Evolutionary conservation across 257 asterid species (phyloP).

Genomic region (Ballota nigra): DNA sequence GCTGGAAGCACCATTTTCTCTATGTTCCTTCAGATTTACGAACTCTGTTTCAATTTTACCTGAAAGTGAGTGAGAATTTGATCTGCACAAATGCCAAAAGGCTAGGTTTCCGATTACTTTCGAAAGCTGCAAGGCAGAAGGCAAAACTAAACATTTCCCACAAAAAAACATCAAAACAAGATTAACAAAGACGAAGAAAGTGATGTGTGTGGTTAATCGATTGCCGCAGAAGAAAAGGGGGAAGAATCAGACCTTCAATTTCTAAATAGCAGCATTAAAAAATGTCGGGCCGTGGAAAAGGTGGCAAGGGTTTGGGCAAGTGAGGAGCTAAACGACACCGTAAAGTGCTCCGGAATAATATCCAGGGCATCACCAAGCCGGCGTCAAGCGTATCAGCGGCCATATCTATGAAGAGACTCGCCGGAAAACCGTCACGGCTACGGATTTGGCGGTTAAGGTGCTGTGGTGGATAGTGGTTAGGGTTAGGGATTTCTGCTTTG

Average conservation of each 20-base stretch:
- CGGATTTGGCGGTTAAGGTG: slow-evolving; percentile 49
- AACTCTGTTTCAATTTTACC: slow-evolving; percentile 14
- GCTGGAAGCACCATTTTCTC: slow-evolving; percentile 20
- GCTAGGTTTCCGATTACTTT: slow-evolving; percentile 38
- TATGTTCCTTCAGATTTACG: not conserved
- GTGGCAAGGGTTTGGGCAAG: slow-evolving; percentile 45
- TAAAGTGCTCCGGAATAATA: slow-evolving; percentile 46
- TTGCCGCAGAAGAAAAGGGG: not conserved
- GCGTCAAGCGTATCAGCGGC: slow-evolving; percentile 61
- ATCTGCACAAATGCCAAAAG: slow-evolving; percentile 23
- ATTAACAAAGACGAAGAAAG: not conserved
- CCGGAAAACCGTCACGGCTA: slow-evolving; percentile 46
- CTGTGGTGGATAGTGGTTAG: not conserved
- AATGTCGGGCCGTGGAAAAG: slow-evolving; percentile 47
- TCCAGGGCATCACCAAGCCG: slow-evolving; percentile 44
- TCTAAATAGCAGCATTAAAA: not conserved
- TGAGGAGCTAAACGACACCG: slow-evolving; percentile 51
- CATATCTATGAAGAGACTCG: slow-evolving; percentile 44
- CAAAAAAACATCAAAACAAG: not conserved
- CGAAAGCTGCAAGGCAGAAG: slow-evolving; percentile 37
- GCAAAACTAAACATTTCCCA: not conserved
- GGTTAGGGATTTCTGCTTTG: not conserved
- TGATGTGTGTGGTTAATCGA: not conserved
- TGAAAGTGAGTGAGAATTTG: slow-evolving; percentile 10
- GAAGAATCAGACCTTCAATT: slow-evolving; percentile 22